phyloP scores from a whole-genome alignment of 163 green algal genomes.

The Volvox carteri region DNA sequence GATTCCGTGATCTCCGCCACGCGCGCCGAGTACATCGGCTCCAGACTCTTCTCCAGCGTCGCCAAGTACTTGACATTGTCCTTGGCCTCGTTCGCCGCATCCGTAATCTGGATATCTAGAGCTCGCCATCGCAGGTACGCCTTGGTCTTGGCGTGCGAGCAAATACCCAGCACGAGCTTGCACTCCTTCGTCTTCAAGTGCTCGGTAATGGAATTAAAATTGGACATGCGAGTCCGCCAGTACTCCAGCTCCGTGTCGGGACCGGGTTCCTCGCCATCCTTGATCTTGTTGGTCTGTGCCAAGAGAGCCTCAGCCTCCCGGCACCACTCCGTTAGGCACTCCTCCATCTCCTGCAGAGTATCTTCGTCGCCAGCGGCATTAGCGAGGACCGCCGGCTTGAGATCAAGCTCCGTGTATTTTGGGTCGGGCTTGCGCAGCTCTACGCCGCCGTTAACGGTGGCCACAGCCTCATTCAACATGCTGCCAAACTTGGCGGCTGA shows the following conservation, averaged over 20 bases:
- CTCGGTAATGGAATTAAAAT: constrained; percentile 89
- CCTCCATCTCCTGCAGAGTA: constrained; percentile 73
- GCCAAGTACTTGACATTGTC: constrained; percentile 95
- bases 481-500: constrained; percentile 75
- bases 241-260: constrained; percentile 92
- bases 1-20: constrained; percentile 82
- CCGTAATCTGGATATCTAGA: constrained; percentile 85
- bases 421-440: constrained; percentile 83
- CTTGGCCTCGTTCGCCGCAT: constrained; percentile 90
- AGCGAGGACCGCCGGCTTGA: constrained; percentile 78
- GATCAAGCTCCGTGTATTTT: constrained; percentile 73
- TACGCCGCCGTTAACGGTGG: constrained; percentile 74
- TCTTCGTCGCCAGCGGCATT: constrained; percentile 76
- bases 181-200: constrained; percentile 87
- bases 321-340: constrained; percentile 84
- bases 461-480: constrained; percentile 83
- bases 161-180: constrained; percentile 85
- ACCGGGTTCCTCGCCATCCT: constrained; percentile 78
- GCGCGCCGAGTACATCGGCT: constrained; percentile 84
- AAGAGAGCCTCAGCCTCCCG: constrained; percentile 82
- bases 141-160: constrained; percentile 66
- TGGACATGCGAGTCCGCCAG: constrained; percentile 88
- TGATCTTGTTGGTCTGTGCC: constrained; percentile 71
- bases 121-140: constrained; percentile 85
- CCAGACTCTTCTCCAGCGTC: constrained; percentile 88